Evolutionary conservation across 495 filamentous ascomycete species (phyloP), one percentile per base, ranked within the genome.

Genomic region (Pseudevernia furfuracea): DNA sequence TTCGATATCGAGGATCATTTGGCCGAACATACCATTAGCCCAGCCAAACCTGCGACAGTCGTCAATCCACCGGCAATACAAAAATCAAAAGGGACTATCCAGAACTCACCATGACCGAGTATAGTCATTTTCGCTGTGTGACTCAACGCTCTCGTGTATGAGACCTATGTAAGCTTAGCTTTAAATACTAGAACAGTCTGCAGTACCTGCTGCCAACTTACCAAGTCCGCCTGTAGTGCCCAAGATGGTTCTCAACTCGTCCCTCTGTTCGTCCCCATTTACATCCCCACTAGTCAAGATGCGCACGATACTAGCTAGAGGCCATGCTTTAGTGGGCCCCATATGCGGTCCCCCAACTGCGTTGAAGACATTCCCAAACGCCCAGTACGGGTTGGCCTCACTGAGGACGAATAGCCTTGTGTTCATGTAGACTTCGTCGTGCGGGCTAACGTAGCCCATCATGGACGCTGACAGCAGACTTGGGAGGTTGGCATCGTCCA

Each of bases 1-100:
- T 37, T 77, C 69, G 53, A 89, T 67, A 68, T 87, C 82, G 59
- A 88, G 70, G 44, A 89, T 80, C 77, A 84, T 81, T 71, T 87
- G 81, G 19, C 85, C 86, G 71, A 88, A 88, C 59, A 89, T 74
- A 21, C 85, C 85, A 69, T 89, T 88, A 12, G 84, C 85, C 86
- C 85, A 87, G 1, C 83, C 84, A 65, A 88, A 87, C 82, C 82
- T 83, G 61, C 21, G 46, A 12, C n/a, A 60, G 36, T 28, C 57
- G 58, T 68, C 48, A 68, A 34, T 38, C 28, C 12, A 30, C 15
- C 56, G 28, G 25, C 1, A 21, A 25, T n/a, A 32, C 28, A 37
- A 43, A 43, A 46, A 32, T 32, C 12, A 53, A 52, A 17, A 55
- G 28, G 30, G 7, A 5, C 52, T 17, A 41, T 38, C 39, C 43